phyloP scores from a whole-genome alignment of 2,329 filamentous ascomycete genomes.

The Ophiosphaerella korrae region DNA sequence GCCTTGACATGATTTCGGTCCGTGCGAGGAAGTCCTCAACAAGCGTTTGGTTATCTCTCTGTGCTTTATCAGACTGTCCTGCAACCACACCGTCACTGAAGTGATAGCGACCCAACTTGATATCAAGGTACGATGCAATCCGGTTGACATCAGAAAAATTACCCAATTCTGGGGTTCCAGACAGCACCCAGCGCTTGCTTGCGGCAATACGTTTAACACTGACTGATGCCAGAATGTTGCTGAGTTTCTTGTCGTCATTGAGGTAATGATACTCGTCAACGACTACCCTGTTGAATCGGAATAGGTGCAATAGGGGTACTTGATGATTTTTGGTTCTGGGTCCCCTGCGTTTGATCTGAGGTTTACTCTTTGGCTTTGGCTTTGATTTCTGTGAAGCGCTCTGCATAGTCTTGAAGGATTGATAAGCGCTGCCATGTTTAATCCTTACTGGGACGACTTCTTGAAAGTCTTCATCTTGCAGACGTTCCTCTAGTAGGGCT shows the following conservation, averaged over 20 bases:
- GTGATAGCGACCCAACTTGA: slow-evolving; percentile 61
- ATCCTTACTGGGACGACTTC: slow-evolving; percentile 47
- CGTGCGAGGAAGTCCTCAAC: slow-evolving; percentile 63
- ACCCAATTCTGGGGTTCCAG: slow-evolving; percentile 64
- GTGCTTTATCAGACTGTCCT: slow-evolving; percentile 51
- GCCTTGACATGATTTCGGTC: slow-evolving; percentile 54
- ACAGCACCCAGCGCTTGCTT: slow-evolving; percentile 65
- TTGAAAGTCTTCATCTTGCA: slow-evolving; percentile 42
- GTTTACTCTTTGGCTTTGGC: neutral
- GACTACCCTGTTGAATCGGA: slow-evolving; percentile 64
- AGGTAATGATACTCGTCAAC: slow-evolving; percentile 70
- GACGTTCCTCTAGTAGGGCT: slow-evolving; percentile 24
- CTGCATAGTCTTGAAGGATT: slow-evolving; percentile 18
- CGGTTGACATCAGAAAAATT: slow-evolving; percentile 65
- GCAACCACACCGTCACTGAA: slow-evolving; percentile 53
- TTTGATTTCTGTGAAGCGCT: slow-evolving; percentile 7
- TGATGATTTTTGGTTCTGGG: neutral
- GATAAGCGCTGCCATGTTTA: slow-evolving; percentile 43
- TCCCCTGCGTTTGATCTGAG: slow-evolving; percentile 6
- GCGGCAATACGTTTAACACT: slow-evolving; percentile 55
- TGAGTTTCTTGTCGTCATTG: slow-evolving; percentile 42
- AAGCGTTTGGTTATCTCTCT: slow-evolving; percentile 41
- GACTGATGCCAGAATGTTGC: slow-evolving; percentile 28
- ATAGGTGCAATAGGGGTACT: slow-evolving; percentile 60
- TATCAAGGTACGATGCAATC: slow-evolving; percentile 61